Base-by-base conservation (phyloP, 2,329 filamentous ascomycete species). In the Beauveria scarabaeidicola region DNA sequence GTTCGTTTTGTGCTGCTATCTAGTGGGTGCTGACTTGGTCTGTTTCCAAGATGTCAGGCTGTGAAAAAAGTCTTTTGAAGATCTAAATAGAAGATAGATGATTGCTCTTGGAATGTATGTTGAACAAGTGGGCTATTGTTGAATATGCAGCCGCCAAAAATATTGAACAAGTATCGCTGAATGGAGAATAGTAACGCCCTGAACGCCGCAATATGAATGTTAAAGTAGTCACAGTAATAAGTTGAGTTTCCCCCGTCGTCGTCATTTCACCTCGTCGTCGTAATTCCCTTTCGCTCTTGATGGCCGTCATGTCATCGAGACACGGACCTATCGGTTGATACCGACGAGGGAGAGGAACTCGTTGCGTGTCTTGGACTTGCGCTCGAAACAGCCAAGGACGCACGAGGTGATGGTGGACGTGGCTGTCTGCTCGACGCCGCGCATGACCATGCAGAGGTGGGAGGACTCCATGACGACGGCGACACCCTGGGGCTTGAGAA, bases 401-500 rank as follows among this genome's bases (percentile, higher is more conserved):
- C 93, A 97, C 77, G 91, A 97, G 19, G 94, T 99, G 41, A 95
- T 94, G 7, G 94, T 97, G 19, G 84, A 88, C 54, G 89, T 87
- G 44, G 81, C 84, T 0, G 91, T 91, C 80, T 99, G 97, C 72
- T 97, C 85, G 10, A 99, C 93, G n/a, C 94, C 94, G 51, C 94
- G 85, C 92, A 97, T 97, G 17, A 96, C 91, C 93, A 97, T 99
- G 79, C 94, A 99, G 51, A 97, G 78, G 75, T 99, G 94, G 69
- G 86, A 92, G 15, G 90, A 95, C 70, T 99, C 94, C 88, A 99
- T 96, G 61, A 99, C 93, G 2, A 99, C 94, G 21, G 90, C 93
- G 2, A 99, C 93, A 51, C 94, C 94, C 70, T 95, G 91, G 2
- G 94, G 94, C 72, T 95, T 89, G 52, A 99, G 81, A 13, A 97